Percentiles rank a stretch among this genome's conserved stretches.
Conservation (phyloP, 2,329 filamentous ascomycete species). For the Cercospora sojina region DNA sequence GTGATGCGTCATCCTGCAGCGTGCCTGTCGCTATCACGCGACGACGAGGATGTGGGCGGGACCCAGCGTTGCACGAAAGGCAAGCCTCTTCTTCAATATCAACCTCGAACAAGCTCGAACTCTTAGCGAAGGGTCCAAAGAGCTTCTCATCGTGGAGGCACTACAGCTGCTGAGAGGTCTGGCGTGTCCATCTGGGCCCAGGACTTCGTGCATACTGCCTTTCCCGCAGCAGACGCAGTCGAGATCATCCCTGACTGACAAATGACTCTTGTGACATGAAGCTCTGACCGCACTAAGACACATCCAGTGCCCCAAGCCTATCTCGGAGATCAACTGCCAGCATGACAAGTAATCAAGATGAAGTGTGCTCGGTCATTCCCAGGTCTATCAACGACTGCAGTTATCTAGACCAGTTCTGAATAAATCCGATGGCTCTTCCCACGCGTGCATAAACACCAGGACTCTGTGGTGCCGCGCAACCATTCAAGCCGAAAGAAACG, state of each 20-base stretch:
- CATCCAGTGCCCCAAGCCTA: background rate
- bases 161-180: background rate
- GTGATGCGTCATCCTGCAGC: background rate
- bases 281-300: background rate
- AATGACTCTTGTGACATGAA: background rate
- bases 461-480: background rate
- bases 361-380: background rate
- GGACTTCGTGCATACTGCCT: too few species aligned
- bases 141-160: background rate
- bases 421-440: background rate
- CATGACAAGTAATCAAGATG: background rate
- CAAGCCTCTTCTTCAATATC: background rate
- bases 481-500: background rate
- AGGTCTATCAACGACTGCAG: background rate
- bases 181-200: background rate
- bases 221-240: background rate
- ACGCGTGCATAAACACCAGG: slow-evolving; percentile 3
- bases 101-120: background rate
- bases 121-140: background rate
- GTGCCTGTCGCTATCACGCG: slow-evolving; percentile 4
- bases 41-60: slow-evolving; percentile 6
- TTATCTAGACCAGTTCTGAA: background rate
- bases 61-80: background rate
- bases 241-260: background rate
- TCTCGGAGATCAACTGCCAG: background rate